Evolutionary conservation across 305 asterid genomes (phyloP).

Genomic region (Plantago coronopus): DNA sequence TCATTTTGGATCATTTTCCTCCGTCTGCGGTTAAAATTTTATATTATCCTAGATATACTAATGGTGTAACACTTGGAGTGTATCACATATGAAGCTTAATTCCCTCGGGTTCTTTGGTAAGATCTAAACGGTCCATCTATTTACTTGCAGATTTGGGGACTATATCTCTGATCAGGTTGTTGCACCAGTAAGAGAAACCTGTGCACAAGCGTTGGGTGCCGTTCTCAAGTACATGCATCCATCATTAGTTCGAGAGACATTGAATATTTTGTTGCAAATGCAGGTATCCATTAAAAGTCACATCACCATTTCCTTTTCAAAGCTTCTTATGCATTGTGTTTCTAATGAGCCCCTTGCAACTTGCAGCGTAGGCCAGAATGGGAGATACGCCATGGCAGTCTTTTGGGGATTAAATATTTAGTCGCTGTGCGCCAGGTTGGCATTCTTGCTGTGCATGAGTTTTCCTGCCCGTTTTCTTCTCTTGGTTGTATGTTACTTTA

Average conservation of each 20-base stretch:
- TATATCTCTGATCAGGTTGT: conserved; percentile 98
- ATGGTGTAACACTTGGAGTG: conserved; percentile 2
- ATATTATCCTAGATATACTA: not conserved
- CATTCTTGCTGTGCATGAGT: conserved; percentile 19
- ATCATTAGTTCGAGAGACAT: conserved; percentile 61
- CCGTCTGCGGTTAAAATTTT: conserved; percentile 1
- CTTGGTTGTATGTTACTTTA: not conserved
- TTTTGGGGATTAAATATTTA: conserved; percentile 88
- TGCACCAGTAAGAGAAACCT: conserved; percentile 98
- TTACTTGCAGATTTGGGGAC: conserved; percentile 79
- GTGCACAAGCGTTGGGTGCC: conserved; percentile 98
- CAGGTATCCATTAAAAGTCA: conserved; percentile 59
- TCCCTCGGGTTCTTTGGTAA: conserved; percentile 13
- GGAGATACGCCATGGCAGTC: conserved; percentile 99
- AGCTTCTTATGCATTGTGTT: conserved; percentile 23
- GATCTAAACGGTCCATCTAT: conserved; percentile 25
- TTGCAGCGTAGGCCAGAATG: conserved; percentile 99
- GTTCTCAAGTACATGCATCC: conserved; percentile 96
- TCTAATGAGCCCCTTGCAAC: conserved; percentile 53
- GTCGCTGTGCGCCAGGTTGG: conserved; percentile 95
- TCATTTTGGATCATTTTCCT: conserved; percentile 6
- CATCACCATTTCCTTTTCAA: not conserved
- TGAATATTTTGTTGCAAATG: conserved; percentile 83
- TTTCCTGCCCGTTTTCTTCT: conserved; percentile 17
- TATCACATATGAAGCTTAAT: conserved; percentile 8